Base-by-base conservation (phyloP, 2,329 filamentous ascomycete species). In the Fusarium piperis region DNA sequence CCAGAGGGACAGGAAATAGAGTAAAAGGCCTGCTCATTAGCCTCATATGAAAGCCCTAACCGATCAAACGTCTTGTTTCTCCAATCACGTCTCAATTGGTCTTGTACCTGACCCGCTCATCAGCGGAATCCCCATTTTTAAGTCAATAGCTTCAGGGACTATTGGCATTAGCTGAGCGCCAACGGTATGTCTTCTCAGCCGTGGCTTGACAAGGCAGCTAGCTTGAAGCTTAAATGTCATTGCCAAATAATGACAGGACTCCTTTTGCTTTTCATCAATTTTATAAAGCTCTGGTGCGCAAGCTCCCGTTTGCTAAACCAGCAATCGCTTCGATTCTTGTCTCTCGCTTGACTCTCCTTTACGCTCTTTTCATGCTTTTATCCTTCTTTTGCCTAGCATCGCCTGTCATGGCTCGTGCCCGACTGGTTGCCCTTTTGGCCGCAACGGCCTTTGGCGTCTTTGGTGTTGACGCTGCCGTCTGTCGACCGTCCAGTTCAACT, bases 391-490 rank as follows among this genome's bases (percentile, higher is more conserved):
- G 6, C 4, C 1, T 15, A 32, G n/a, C 30, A 32, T 32, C 2
- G 8, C 23, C 23, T 1, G 9, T 15, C 26, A 67, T 68, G 63
- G 53, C 65, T 44, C 58, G 53, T 36, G 23, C 48, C 16, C 30
- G 62, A 32, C 26, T 59, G n/a, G 26, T 56, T 28, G 36, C 63
- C n/a, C 1, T 68, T 36, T 3, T 67, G n/a, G 58, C 44, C 16
- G 38, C 38, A 12, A 26, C 57, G 46, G 30, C 32, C 6, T 26
- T 62, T n/a, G 12, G 48, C 15, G 30, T 30, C 20, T 18, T 61
- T 6, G 44, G 36, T 30, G 41, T 52, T 16, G 33, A 38, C 12
- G 57, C 62, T 23, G 36, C 62, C 2, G 62, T 57, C 16, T 68
- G 65, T 32, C 65, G 61, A 16, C 41, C 16, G 11, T 32, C 30